Percentiles rank a stretch among this genome's conserved stretches.
phyloP scores from a whole-genome alignment of 73 alveolate genomes.

The Tetrahymena thermophila region DNA sequence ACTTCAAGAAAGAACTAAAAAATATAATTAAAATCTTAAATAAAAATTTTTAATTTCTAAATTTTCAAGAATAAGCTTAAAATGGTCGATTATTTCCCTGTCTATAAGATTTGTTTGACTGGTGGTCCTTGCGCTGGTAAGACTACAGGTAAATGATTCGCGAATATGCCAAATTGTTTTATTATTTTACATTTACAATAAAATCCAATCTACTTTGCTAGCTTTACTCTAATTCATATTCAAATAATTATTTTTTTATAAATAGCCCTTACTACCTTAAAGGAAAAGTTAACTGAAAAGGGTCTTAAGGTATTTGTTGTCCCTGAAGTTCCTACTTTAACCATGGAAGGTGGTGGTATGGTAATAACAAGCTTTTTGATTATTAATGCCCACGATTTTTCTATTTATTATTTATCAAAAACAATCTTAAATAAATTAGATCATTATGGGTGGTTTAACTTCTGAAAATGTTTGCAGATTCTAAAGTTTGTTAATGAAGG shows the following conservation, averaged over 20 bases:
- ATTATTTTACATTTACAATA: neutral
- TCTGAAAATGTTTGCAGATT: conserved; percentile 27
- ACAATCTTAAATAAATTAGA: neutral
- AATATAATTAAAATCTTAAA: neutral
- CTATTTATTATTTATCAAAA: conserved; percentile 7
- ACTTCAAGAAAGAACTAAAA: neutral
- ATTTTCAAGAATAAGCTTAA: neutral
- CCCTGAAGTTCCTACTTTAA: conserved; percentile 75
- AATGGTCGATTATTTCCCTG: neutral
- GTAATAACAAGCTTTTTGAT: conserved; percentile 15
- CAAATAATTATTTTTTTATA: neutral
- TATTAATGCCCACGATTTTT: conserved; percentile 12
- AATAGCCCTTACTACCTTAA: conserved; percentile 21
- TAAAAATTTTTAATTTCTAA: neutral
- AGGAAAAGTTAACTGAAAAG: conserved; percentile 45
- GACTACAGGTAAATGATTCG: conserved; percentile 49
- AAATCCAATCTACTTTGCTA: too few relatives aligned
- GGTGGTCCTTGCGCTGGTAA: conserved; percentile 90
- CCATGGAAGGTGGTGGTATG: conserved; percentile 73
- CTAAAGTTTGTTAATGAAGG: conserved; percentile 39
- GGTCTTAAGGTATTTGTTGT: conserved; percentile 57
- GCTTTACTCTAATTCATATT: neutral
- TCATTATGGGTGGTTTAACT: conserved; percentile 26
- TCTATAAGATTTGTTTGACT: conserved; percentile 48
- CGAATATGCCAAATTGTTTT: neutral